Evolutionary conservation across 1,284 basidiomycete species (phyloP).

Genomic region (Mycena sp.): DNA sequence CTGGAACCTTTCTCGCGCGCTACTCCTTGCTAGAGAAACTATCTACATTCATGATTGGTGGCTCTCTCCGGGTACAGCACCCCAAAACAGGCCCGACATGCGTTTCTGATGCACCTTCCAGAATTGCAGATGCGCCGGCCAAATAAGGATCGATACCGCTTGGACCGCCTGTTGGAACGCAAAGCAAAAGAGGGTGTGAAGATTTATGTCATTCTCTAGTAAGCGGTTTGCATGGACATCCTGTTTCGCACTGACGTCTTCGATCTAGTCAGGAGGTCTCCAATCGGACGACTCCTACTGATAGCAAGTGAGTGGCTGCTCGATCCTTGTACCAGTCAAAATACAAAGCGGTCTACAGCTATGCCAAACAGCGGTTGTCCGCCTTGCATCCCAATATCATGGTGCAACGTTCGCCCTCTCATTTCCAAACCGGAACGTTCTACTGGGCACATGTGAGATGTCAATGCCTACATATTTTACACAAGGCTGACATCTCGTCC

Average conservation of each 20-base stretch:
- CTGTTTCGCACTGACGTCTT: background rate
- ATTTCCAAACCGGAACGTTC: slow-evolving; percentile 97
- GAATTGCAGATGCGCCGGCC: slow-evolving; percentile 90
- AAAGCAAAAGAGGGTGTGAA: slow-evolving; percentile 98
- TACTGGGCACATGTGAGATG: slow-evolving; percentile 94
- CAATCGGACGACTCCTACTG: slow-evolving; percentile 93
- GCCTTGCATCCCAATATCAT: slow-evolving; percentile 93
- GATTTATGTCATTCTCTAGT: slow-evolving; percentile 97
- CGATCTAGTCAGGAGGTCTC: slow-evolving; percentile 90
- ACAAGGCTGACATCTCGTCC: slow-evolving; percentile 5
- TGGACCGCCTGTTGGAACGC: slow-evolving; percentile 89
- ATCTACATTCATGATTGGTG: slow-evolving; percentile 98
- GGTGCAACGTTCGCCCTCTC: slow-evolving; percentile 96
- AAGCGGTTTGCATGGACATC: slow-evolving; percentile 37
- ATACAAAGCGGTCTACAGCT: slow-evolving; percentile 55
- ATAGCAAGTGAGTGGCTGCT: slow-evolving; percentile 75
- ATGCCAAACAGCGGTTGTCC: slow-evolving; percentile 91
- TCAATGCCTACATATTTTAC: slow-evolving; percentile 17
- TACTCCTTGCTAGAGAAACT: slow-evolving; percentile 88
- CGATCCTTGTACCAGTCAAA: background rate
- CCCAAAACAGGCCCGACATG: slow-evolving; percentile 2
- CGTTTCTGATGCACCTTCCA: slow-evolving; percentile 39
- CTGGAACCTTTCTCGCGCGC: slow-evolving; percentile 96
- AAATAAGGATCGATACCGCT: slow-evolving; percentile 85
- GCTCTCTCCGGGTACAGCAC: slow-evolving; percentile 78